These are phyloP conservation scores for Linderina pennispora DNA, from an alignment of 192 early-diverging fungal genomes.

Conservation along the genomic window DNA sequence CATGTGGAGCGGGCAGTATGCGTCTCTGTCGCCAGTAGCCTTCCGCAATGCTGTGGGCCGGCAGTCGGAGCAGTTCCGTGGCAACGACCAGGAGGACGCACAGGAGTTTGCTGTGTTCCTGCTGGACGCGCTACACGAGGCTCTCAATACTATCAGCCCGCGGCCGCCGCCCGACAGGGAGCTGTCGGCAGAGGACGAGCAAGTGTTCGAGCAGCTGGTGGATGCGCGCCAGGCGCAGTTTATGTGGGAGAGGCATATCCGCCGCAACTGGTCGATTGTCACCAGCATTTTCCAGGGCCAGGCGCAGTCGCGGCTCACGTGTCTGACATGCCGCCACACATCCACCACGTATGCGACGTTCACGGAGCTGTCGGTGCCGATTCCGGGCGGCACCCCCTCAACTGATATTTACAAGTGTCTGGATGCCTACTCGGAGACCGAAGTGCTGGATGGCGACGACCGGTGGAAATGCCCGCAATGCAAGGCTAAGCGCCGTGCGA, in stretches of 20 bases:
- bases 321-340: conserved; percentile 28
- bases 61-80: conserved; percentile 77
- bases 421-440: conserved; percentile 74
- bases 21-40: conserved; percentile 67
- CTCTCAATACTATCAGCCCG: conserved; percentile 66
- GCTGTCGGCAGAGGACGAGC: conserved; percentile 39
- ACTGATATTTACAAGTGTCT: conserved; percentile 81
- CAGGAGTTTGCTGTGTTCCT: conserved; percentile 94
- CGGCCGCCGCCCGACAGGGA: conserved; percentile 39
- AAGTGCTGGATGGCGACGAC: conserved; percentile 86
- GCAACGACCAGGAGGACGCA: conserved; percentile 92
- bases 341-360: conserved; percentile 79
- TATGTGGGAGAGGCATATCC: conserved; percentile 72
- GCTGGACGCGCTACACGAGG: conserved; percentile 87
- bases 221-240: conserved; percentile 53
- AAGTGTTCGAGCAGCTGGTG: conserved; percentile 62
- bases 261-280: conserved; percentile 74
- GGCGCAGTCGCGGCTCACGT: conserved; percentile 39
- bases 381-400: conserved; percentile 50
- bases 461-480: conserved; percentile 88
- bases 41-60: conserved; percentile 73
- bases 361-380: conserved; percentile 87
- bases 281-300: conserved; percentile 86
- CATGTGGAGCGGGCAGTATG: conserved; percentile 79
- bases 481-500: conserved; percentile 62